Conservation (phyloP, 495 filamentous ascomycete genomes). For the Aspergillus saccharolyticus region DNA sequence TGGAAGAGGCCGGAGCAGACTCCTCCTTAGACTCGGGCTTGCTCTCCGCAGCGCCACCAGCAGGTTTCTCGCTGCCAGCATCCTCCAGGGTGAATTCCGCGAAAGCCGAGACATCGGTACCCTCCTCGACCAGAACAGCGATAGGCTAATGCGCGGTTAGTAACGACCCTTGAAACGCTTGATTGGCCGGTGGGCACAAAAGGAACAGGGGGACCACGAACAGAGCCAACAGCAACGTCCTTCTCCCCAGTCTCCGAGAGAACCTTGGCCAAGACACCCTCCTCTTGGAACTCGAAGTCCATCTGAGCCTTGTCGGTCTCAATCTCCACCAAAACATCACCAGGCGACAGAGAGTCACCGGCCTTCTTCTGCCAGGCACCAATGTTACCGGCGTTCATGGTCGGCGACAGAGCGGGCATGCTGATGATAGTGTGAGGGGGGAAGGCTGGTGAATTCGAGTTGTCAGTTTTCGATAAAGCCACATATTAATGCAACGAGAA, state of each 20-base stretch:
- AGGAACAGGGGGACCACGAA: conserved; percentile 46
- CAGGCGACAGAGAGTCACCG: conserved; percentile 80
- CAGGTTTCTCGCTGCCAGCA: conserved; percentile 78
- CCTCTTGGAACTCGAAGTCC: conserved; percentile 99
- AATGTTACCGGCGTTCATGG: conserved; percentile 95
- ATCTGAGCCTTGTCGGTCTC: conserved; percentile 99
- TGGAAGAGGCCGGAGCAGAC: conserved; percentile 51
- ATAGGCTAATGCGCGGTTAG: conserved; percentile 64
- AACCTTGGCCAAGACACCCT: conserved; percentile 92
- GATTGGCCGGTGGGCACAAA: background rate
- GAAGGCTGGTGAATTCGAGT: conserved; percentile 53
- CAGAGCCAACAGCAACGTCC: conserved; percentile 90
- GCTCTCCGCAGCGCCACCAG: conserved; percentile 54
- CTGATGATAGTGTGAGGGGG: conserved; percentile 90
- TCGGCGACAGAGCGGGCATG: conserved; percentile 98
- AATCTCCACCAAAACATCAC: conserved; percentile 98
- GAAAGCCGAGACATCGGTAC: conserved; percentile 78
- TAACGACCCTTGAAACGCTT: background rate
- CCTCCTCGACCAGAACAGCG: conserved; percentile 89
- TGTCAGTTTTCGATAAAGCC: conserved; percentile 21
- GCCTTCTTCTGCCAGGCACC: conserved; percentile 96
- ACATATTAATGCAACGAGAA: conserved; percentile 7
- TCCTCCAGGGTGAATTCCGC: conserved; percentile 82
- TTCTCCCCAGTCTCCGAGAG: conserved; percentile 91
- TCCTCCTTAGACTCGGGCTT: conserved; percentile 56